These are phyloP conservation scores for Lolium multiflorum DNA, from an alignment of 176 grass and related monocot species.

Conservation along the genomic window DNA sequence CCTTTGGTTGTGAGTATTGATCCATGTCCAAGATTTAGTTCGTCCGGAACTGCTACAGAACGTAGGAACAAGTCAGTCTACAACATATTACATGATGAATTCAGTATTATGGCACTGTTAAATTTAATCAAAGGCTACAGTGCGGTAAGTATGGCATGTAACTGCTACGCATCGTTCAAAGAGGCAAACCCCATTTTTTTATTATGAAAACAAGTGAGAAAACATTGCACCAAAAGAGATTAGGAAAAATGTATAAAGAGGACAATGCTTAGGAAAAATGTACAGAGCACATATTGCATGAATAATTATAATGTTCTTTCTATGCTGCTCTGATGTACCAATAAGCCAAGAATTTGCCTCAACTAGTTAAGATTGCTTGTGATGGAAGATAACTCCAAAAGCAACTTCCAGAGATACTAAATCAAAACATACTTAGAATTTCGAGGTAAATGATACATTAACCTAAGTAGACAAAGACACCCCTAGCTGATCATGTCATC, in stretches of 20 bases:
- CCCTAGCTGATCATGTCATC: not conserved
- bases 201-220: not conserved
- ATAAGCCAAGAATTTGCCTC: slow-evolving; percentile 6
- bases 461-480: not conserved
- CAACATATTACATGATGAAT: not conserved
- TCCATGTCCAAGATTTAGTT: slow-evolving; percentile 56
- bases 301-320: not conserved
- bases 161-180: not conserved
- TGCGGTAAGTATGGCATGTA: not conserved
- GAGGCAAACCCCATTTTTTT: not conserved
- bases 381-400: not conserved
- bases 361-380: not conserved
- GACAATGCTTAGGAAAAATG: too few species aligned
- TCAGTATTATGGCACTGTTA: not conserved
- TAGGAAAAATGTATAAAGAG: not conserved
- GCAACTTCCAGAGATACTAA: not conserved
- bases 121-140: not conserved
- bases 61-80: not conserved
- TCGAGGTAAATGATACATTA: not conserved
- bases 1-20: slow-evolving; percentile 43
- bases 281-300: slow-evolving; percentile 21
- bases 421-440: not conserved
- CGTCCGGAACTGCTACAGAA: not conserved
- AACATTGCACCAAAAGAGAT: not conserved
- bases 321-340: not conserved